Conservation (phyloP, 352 stramenopile genomes). For the Elongisporangium undulatum region DNA sequence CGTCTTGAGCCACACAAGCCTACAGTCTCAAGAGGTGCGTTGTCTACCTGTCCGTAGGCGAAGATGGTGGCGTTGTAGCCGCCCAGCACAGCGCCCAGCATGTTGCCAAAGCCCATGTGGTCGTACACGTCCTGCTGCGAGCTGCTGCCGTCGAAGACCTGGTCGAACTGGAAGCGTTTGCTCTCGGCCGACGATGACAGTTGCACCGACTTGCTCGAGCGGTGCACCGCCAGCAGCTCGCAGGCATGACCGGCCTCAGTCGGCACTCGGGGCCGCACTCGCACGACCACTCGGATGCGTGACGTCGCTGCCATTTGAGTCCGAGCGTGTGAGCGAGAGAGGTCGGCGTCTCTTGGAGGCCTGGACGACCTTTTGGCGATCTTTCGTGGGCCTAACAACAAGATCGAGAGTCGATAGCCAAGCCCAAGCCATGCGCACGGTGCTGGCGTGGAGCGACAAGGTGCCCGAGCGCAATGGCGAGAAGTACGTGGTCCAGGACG, state of each 20-base stretch:
- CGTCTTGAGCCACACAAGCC: neutral
- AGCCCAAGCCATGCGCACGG: slow-evolving; percentile 64
- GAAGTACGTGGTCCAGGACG: slow-evolving; percentile 83
- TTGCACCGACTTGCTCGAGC: slow-evolving; percentile 18
- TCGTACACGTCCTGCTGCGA: slow-evolving; percentile 38
- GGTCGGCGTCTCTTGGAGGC: slow-evolving; percentile 13
- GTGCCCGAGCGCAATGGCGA: slow-evolving; percentile 85
- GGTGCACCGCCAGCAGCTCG: slow-evolving; percentile 25
- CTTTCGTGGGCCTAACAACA: neutral
- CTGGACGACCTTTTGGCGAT: slow-evolving; percentile 2
- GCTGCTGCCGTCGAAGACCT: slow-evolving; percentile 34
- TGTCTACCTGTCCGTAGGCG: slow-evolving; percentile 40
- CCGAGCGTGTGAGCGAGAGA: neutral
- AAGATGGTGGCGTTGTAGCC: slow-evolving; percentile 52
- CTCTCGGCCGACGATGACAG: slow-evolving; percentile 12
- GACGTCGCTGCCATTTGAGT: slow-evolving; percentile 4
- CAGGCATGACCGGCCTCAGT: slow-evolving; percentile 31
- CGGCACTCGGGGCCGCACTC: slow-evolving; percentile 33
- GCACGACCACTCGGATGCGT: slow-evolving; percentile 48
- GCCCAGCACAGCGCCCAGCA: slow-evolving; percentile 27
- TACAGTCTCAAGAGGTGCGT: neutral
- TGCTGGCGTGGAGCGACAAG: slow-evolving; percentile 83
- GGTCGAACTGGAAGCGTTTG: slow-evolving; percentile 48
- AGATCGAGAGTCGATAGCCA: neutral
- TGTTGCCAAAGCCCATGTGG: slow-evolving; percentile 24